Percentiles rank a stretch among this genome's conserved stretches.
These are phyloP conservation scores for Phytopythium litorale DNA, from an alignment of 352 stramenopile genomes.

Conservation along the genomic window DNA sequence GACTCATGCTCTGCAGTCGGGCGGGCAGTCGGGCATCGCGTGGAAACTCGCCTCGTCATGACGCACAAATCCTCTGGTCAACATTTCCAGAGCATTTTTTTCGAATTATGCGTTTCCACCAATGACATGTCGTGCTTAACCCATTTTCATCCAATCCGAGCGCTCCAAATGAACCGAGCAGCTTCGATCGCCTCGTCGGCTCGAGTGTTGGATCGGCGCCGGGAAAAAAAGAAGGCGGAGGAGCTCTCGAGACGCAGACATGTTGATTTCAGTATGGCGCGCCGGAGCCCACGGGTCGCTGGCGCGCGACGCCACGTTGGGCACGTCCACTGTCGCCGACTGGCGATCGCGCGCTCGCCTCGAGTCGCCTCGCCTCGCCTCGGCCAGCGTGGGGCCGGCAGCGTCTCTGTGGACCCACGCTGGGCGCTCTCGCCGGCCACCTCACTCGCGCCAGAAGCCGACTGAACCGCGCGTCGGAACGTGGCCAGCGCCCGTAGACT, in stretches of 20 bases:
- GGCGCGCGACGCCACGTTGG: conserved; percentile 4
- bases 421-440: neutral
- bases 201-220: conserved; percentile 3
- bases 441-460: conserved; percentile 8
- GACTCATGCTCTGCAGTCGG: too few species aligned
- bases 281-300: neutral
- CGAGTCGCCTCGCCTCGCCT: neutral
- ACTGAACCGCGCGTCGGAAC: conserved; percentile 7
- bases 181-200: neutral
- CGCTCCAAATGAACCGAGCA: neutral
- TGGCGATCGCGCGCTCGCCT: conserved; percentile 1
- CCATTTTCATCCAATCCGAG: neutral
- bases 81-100: neutral
- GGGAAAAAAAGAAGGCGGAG: conserved; percentile 4
- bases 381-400: neutral
- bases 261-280: neutral
- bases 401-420: neutral
- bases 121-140: neutral
- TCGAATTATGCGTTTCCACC: neutral
- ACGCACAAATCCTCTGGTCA: too few species aligned
- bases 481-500: conserved; percentile 3
- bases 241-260: neutral
- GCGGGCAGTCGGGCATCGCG: too few species aligned
- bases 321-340: conserved; percentile 3
- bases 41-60: too few species aligned